phyloP scores from a whole-genome alignment of 345 rosid genomes.

The Rhizophora apiculata region DNA sequence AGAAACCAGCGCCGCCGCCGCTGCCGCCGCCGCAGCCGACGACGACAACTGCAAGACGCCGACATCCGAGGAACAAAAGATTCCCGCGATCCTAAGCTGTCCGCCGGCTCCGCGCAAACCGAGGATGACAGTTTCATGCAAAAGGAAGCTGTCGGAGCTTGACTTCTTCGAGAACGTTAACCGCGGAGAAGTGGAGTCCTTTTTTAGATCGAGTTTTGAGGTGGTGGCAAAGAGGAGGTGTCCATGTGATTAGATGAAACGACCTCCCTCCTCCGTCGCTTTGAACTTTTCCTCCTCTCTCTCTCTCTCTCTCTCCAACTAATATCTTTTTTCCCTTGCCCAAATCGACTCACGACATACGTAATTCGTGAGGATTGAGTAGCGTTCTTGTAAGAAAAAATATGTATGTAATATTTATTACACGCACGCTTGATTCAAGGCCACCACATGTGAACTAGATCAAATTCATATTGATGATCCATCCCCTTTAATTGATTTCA shows the following conservation, averaged over 20 bases:
- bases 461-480: background rate
- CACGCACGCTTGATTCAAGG: constrained; percentile 7
- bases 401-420: constrained; percentile 13
- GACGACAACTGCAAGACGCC: constrained; percentile 20
- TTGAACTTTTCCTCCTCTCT: background rate
- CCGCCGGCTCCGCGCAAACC: constrained; percentile 46
- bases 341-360: too few species aligned
- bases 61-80: constrained; percentile 32
- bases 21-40: background rate
- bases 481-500: background rate
- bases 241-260: constrained; percentile 19
- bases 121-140: constrained; percentile 18
- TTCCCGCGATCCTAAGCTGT: constrained; percentile 27
- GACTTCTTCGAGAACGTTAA: constrained; percentile 39
- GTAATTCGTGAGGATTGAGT: too few species aligned
- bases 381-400: background rate
- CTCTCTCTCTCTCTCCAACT: background rate
- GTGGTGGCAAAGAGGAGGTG: constrained; percentile 18
- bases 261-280: background rate
- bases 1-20: background rate
- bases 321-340: too few species aligned
- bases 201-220: constrained; percentile 20
- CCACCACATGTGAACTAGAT: background rate
- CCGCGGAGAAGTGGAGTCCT: constrained; percentile 30
- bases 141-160: constrained; percentile 38